Conservation (phyloP, 192 early-diverging fungal species). For the Gamsiella multidivaricata region DNA sequence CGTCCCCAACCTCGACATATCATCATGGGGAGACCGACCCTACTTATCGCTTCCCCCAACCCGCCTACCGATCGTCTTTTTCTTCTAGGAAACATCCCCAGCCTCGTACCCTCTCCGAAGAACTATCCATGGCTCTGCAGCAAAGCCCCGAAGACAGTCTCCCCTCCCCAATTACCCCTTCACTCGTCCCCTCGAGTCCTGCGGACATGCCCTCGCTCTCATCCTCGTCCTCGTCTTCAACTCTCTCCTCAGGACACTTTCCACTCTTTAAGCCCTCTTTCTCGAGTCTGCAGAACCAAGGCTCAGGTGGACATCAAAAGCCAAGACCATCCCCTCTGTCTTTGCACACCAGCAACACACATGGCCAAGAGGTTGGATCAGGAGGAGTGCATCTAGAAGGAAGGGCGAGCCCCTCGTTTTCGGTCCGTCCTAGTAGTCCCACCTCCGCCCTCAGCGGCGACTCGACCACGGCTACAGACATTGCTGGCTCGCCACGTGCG, state of each 20-base stretch:
- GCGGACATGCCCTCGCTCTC: constrained; percentile 36
- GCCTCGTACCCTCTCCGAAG: constrained; percentile 45
- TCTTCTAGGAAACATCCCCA: constrained; percentile 6
- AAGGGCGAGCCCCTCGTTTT: constrained; percentile 1
- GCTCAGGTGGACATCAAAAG: constrained; percentile 2
- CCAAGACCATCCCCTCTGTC: constrained; percentile 33
- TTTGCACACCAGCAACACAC: constrained; percentile 12
- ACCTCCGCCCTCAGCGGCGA: constrained; percentile 25
- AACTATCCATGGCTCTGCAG: constrained; percentile 34
- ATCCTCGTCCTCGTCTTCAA: constrained; percentile 18
- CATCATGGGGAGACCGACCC: neutral
- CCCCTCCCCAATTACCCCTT: constrained; percentile 32
- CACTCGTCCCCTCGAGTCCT: constrained; percentile 25
- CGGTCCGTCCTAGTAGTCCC: constrained; percentile 13
- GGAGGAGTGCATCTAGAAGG: neutral
- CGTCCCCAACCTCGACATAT: neutral
- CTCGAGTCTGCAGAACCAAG: constrained; percentile 1
- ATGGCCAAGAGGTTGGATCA: neutral
- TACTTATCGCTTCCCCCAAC: neutral
- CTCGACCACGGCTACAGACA: constrained; percentile 13
- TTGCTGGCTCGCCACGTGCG: constrained; percentile 21
- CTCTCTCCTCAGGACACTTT: constrained; percentile 20
- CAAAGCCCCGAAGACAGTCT: constrained; percentile 14
- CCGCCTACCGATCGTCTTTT: neutral
- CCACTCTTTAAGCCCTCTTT: constrained; percentile 37